Evolutionary conservation across 176 grass and related monocot species (phyloP).

Genomic region (Neostapfia colusana): DNA sequence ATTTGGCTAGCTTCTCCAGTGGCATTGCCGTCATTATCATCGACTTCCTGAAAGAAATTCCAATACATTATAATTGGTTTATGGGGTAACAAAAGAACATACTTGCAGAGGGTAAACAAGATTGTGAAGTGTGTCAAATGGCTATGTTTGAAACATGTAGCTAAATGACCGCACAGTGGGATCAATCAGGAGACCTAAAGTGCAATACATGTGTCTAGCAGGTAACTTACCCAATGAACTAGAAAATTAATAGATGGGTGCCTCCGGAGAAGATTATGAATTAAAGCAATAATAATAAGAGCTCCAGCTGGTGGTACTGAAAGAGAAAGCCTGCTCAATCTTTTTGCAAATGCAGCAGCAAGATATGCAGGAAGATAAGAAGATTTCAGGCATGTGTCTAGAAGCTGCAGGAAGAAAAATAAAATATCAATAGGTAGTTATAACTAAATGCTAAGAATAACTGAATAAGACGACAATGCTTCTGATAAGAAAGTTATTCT

Average conservation of each 20-base stretch:
- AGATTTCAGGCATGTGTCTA: conserved; percentile 89
- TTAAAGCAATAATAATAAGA: conserved; percentile 94
- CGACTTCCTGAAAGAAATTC: conserved; percentile 48
- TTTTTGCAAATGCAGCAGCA: conserved; percentile 91
- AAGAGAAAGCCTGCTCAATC: conserved; percentile 88
- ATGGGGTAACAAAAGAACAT: not conserved
- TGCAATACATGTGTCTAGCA: not conserved
- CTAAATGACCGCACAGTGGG: not conserved
- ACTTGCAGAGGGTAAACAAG: not conserved
- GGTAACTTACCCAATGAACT: conserved; percentile 81
- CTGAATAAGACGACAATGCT: not conserved
- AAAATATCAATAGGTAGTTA: conserved; percentile 28
- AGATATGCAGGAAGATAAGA: conserved; percentile 88
- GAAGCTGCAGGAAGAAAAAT: conserved; percentile 62
- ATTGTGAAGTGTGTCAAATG: not conserved
- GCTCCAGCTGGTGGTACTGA: conserved; percentile 76
- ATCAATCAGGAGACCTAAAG: conserved; percentile 8
- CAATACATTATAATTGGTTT: conserved; percentile 26
- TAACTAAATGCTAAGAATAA: conserved; percentile 3
- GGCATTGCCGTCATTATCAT: conserved; percentile 47
- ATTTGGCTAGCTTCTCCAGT: conserved; percentile 40
- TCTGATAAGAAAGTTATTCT: not conserved
- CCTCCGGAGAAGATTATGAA: conserved; percentile 85
- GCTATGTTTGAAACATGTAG: not conserved
- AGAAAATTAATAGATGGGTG: conserved; percentile 93